A percentile compares a stretch with the other conserved stretches of the same genome.
phyloP scores from a whole-genome alignment of 2,329 filamentous ascomycete genomes.

The Tolypocladium sp. region DNA sequence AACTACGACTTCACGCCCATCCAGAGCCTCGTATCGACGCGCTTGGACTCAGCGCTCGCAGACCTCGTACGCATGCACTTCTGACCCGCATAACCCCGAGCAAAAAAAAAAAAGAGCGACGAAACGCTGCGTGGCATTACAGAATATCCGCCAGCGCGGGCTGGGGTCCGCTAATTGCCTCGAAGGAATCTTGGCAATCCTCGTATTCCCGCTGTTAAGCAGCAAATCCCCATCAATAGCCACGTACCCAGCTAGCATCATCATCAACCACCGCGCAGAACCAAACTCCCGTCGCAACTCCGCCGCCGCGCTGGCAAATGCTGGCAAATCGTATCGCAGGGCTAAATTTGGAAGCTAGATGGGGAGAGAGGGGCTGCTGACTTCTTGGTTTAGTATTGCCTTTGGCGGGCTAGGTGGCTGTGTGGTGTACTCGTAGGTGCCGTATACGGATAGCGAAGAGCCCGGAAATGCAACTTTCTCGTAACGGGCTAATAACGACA shows the following conservation, averaged over 20 bases:
- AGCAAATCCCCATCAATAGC: neutral
- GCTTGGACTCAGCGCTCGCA: neutral
- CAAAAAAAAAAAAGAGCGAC: neutral
- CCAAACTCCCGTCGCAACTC: neutral
- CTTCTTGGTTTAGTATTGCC: neutral
- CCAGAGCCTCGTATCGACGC: neutral
- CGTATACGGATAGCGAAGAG: neutral
- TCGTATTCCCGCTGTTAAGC: neutral
- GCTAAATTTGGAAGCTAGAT: neutral
- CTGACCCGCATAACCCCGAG: neutral
- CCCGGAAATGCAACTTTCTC: neutral
- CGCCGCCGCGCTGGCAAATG: neutral
- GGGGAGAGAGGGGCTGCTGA: neutral
- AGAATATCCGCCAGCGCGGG: neutral
- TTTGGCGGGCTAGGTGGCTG: neutral
- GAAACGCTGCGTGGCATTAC: neutral
- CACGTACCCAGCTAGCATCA: neutral
- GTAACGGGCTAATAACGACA: neutral
- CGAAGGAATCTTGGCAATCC: neutral
- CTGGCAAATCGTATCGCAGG: neutral
- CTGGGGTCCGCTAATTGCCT: neutral
- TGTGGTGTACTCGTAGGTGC: neutral
- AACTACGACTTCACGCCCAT: neutral
- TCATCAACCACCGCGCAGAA: neutral
- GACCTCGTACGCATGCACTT: neutral